Conservation (phyloP, 2,329 filamentous ascomycete genomes). For the Amesomyces nigricolor region DNA sequence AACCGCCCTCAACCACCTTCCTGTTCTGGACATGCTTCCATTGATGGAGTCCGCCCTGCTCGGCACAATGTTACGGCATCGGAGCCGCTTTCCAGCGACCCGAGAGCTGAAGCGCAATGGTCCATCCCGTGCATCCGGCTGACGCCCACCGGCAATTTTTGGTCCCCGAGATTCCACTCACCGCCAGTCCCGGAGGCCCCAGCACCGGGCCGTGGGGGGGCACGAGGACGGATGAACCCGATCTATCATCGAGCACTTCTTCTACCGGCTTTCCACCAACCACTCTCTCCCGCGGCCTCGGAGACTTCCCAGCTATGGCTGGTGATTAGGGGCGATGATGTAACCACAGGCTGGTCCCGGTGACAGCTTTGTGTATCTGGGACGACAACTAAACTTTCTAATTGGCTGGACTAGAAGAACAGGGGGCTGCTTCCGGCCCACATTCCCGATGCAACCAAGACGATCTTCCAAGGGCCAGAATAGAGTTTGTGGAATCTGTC, state of each 20-base stretch:
- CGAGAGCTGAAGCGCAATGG: neutral
- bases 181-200: neutral
- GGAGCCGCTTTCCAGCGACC: neutral
- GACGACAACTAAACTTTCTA: neutral
- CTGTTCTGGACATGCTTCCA: slow-evolving; percentile 20
- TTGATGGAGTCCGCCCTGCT: slow-evolving; percentile 13
- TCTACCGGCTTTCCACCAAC: neutral
- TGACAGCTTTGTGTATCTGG: neutral
- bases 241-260: too few relatives aligned
- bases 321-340: neutral
- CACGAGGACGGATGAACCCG: too few relatives aligned
- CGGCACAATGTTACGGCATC: neutral
- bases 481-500: slow-evolving; percentile 25
- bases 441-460: slow-evolving; percentile 12
- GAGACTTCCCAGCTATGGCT: slow-evolving; percentile 1
- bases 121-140: neutral
- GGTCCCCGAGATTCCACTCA: neutral
- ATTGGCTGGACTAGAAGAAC: neutral
- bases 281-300: neutral
- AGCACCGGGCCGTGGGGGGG: too few relatives aligned
- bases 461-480: slow-evolving; percentile 14
- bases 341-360: neutral
- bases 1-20: slow-evolving; percentile 22
- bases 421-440: neutral
- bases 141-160: neutral